Conservation (phyloP, 306 rosid species). For the Alnus rubra region DNA sequence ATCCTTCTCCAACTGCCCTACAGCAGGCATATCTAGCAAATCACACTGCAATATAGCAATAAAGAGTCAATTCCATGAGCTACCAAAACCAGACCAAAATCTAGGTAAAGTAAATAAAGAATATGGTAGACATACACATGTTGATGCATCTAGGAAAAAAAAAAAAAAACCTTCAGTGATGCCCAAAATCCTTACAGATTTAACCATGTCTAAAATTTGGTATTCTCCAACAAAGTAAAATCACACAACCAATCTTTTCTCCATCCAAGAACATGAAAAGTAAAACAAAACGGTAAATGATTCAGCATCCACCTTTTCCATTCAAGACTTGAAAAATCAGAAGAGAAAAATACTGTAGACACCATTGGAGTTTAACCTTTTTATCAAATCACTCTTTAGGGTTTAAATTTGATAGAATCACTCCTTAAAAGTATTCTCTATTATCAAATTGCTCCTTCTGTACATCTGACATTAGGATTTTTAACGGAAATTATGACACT, state of each 20-base stretch:
- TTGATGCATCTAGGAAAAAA: neutral
- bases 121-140: neutral
- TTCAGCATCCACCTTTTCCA: neutral
- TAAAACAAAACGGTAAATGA: neutral
- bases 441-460: no score
- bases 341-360: no score
- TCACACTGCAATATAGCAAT: conserved; percentile 67
- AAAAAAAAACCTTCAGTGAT: neutral
- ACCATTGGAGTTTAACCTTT: no score
- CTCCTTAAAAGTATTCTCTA: no score
- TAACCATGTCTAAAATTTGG: neutral
- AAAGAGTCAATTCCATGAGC: conserved; percentile 16
- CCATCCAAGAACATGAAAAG: neutral
- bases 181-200: neutral
- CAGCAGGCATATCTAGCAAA: conserved; percentile 78
- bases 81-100: conserved; percentile 4
- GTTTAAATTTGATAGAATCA: no score
- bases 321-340: neutral
- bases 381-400: no score
- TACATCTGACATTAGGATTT: no score
- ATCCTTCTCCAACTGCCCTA: conserved; percentile 90
- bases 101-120: conserved; percentile 2
- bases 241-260: neutral
- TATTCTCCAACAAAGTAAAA: neutral
- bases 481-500: no score